phyloP scores from a whole-genome alignment of 1,139 yeast genomes.

The Suhomyces wounanorum region DNA sequence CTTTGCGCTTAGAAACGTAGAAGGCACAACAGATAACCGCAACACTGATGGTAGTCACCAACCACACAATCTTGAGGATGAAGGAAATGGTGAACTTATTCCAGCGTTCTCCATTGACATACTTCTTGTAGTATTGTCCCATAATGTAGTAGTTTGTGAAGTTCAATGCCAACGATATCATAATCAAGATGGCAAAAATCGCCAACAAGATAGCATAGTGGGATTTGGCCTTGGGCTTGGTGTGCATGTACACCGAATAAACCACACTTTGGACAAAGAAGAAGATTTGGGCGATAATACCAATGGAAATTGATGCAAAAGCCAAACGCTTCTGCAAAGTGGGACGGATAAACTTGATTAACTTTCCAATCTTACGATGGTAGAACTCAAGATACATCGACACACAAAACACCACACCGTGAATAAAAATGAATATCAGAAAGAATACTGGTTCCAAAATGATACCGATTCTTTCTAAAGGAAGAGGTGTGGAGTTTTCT shows the following conservation, averaged over 20 bases:
- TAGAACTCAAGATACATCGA: constrained; percentile 33
- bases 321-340: constrained; percentile 29
- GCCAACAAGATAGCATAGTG: constrained; percentile 31
- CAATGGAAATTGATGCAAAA: constrained; percentile 27
- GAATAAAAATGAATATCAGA: constrained; percentile 26
- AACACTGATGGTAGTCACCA: constrained; percentile 28
- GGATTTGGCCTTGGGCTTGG: constrained; percentile 20
- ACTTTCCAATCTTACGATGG: constrained; percentile 35
- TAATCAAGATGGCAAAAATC: constrained; percentile 28
- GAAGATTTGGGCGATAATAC: constrained; percentile 29
- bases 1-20: constrained; percentile 22
- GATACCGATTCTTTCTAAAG: constrained; percentile 32
- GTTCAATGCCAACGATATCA: constrained; percentile 24
- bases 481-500: constrained; percentile 17
- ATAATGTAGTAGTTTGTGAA: constrained; percentile 34
- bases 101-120: constrained; percentile 36
- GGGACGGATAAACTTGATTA: constrained; percentile 34
- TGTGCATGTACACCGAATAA: constrained; percentile 25
- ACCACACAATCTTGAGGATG: constrained; percentile 33
- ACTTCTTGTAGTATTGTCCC: constrained; percentile 35
- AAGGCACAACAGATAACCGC: constrained; percentile 32
- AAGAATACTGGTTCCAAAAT: constrained; percentile 30
- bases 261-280: constrained; percentile 28
- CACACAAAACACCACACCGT: constrained; percentile 27
- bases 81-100: constrained; percentile 36